Base-by-base conservation (phyloP, 1,284 basidiomycete species). In the Fistulinella cinereoalba region DNA sequence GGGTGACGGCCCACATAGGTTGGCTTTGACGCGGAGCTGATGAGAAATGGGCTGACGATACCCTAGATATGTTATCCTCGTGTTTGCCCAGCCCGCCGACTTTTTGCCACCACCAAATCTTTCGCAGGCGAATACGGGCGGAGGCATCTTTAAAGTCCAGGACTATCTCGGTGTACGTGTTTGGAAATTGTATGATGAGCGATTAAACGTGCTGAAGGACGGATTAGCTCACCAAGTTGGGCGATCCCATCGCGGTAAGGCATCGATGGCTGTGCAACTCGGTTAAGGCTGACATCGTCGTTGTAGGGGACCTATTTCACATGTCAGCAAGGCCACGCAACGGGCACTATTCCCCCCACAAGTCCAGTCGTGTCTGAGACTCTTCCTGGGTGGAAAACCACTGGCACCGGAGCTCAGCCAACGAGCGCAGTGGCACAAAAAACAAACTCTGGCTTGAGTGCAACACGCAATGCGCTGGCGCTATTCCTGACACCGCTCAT, bases 1-100 rank as follows among this genome's bases (percentile, higher is more conserved):
- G 28, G 85, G 85, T 37, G 79, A 76, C 51, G 87, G 86, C 37
- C 71, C 86, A 49, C 88, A 90, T 67, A 78, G 85, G 77, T 83
- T 56, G 42, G 68, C 41, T 7, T 15, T 25, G 32, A 23, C 9
- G 31, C 5, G 12, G 21, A 10, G 34, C 24, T 4, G 11, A n/a
- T 11, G 18, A 22, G 0, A 13, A 7, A 23, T 21, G 22, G 4
- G 1, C 23, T 32, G 36, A 50, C 25, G 19, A 23, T 16, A 1
- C 7, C 15, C 38, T 40, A 85, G 86, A 64, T 90, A 90, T 64
- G 80, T 80, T 9, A 65, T 88, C 56, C 67, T 85, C 47, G 64
- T 89, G 29, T 85, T 83, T 67, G 58, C 67, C 8, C 87, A 91
- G 61, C 77, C 81, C 9, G 62, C 70, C 0, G 65, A 68, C 50